Conservation (phyloP, 1,284 basidiomycete genomes). For the Heliocybe sulcata region DNA sequence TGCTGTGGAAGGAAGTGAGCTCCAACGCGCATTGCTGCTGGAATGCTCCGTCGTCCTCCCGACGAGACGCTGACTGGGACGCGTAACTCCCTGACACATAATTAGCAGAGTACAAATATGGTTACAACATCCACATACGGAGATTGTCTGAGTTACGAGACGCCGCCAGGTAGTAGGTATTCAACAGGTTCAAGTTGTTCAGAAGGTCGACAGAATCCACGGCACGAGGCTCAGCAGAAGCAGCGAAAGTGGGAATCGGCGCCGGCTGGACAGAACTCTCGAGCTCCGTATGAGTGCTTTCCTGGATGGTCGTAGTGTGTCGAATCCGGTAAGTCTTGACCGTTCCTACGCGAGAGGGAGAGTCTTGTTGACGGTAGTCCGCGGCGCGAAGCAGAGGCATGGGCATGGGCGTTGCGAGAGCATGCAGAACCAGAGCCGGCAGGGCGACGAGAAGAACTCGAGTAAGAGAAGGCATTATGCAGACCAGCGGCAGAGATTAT, state of each 20-base stretch:
- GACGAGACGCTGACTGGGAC: conserved; percentile 19
- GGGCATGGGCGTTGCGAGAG: conserved; percentile 29
- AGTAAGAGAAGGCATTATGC: conserved; percentile 28
- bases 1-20: conserved; percentile 31
- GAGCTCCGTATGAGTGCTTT: not conserved
- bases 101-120: conserved; percentile 3
- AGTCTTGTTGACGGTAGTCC: conserved; percentile 6
- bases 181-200: conserved; percentile 17
- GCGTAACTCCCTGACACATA: conserved; percentile 25
- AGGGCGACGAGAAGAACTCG: conserved; percentile 29
- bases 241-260: not conserved
- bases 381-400: conserved; percentile 15
- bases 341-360: conserved; percentile 5
- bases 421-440: conserved; percentile 12
- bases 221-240: not conserved
- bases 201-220: conserved; percentile 8
- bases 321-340: not conserved
- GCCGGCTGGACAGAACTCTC: not conserved
- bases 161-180: conserved; percentile 16
- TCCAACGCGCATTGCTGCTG: conserved; percentile 28
- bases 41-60: conserved; percentile 24
- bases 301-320: not conserved
- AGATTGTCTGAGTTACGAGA: conserved; percentile 17
- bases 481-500: not conserved
- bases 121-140: conserved; percentile 11